Evolutionary conservation across 1,139 yeast species (phyloP), one percentile per base, ranked within the genome.

Genomic region (Geotrichum klebahnii): DNA sequence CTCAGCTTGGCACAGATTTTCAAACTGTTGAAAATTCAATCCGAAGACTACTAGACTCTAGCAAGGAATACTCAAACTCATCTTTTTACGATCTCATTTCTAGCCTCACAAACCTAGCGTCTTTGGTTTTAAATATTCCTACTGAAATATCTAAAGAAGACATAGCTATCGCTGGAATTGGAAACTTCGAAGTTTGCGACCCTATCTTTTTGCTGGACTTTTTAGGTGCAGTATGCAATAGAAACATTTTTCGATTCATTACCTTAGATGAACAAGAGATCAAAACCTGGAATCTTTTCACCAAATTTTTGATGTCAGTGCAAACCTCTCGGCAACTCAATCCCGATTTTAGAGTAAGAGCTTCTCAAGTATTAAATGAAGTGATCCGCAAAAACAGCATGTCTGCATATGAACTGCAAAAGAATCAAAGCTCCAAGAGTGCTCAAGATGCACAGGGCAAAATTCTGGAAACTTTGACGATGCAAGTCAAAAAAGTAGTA

Each of bases 1-100:
- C 62, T 4, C 57, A 60, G 8, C 51, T 55, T 17, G 63, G 64
- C 5, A 46, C 61, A 2, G 96, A 85, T 52, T 62, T 78, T 19
- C 64, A 67, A 6, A 74, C 77, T 1, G 73, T 86, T 22, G 83
- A 80, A 45, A 66, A 64, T 14, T 78, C 89, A 0, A 67, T 81
- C 28, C 66, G 68, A n/a, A 82, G 81, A 55, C 70, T 89, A 36
- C 68, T 77, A 45, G 89, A 82, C 35, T 80, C 84, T 48, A 75
- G 90, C 1, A 69, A 67, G 36, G 75, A 74, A 5, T 84, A 79
- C 57, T 75, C 81, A 0, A 63, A 67, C 1, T 66, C 67, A 1
- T 73, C 87, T 1, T 82, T 80, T 56, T 53, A 62, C 6, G 72
- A 70, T 16, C 62, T 85, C 31, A 51, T 81, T 1, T 59, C 64